phyloP scores from a whole-genome alignment of 2,329 filamentous ascomycete species.

The Aspergillus sp. region DNA sequence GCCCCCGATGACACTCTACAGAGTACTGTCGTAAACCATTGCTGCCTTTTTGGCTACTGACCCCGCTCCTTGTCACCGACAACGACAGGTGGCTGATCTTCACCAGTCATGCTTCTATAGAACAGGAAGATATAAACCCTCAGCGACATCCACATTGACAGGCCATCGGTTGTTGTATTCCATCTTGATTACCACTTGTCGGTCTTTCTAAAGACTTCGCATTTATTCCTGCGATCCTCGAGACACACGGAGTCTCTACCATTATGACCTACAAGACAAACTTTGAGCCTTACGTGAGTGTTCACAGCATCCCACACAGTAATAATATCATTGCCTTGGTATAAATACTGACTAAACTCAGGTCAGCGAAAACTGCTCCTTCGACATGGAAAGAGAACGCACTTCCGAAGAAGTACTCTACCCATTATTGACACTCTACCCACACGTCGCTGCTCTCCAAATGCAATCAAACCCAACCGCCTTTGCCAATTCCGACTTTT shows the following conservation, averaged over 20 bases:
- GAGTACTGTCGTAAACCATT: no score
- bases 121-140: background rate
- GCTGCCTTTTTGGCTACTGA: no score
- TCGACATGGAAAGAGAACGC: conserved; percentile 20
- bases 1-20: background rate
- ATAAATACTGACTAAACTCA: conserved; percentile 7
- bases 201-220: conserved; percentile 1
- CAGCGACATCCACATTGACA: background rate
- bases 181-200: no score
- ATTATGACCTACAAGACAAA: conserved; percentile 32
- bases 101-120: background rate
- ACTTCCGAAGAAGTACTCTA: conserved; percentile 24
- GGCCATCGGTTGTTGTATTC: no score
- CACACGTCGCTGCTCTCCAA: conserved; percentile 31
- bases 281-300: conserved; percentile 33
- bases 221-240: no score
- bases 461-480: conserved; percentile 22
- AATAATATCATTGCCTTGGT: background rate
- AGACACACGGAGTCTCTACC: background rate
- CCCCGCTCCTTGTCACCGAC: background rate
- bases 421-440: conserved; percentile 27
- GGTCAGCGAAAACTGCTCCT: conserved; percentile 15
- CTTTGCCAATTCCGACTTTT: conserved; percentile 12
- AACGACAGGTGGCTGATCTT: background rate
- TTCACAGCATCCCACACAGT: background rate